phyloP scores from a whole-genome alignment of 805 yeast genomes.

The Wickerhamomyces hampshirensis region DNA sequence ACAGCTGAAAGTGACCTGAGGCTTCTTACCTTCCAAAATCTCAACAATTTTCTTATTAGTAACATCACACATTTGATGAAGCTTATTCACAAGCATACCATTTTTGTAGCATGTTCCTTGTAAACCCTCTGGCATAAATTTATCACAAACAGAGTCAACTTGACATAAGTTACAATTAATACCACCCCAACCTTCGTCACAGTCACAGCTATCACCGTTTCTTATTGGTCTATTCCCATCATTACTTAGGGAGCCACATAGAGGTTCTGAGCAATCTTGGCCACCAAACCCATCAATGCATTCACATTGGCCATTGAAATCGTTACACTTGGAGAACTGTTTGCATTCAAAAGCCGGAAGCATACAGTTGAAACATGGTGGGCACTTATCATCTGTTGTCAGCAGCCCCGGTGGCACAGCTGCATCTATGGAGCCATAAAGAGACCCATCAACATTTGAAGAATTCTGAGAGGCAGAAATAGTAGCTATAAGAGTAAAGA shows the following conservation, averaged over 20 bases:
- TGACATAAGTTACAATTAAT: slow-evolving; percentile 89
- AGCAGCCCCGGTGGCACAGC: neutral
- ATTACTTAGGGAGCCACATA: slow-evolving; percentile 75
- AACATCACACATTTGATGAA: slow-evolving; percentile 92
- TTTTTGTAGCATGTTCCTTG: slow-evolving; percentile 85
- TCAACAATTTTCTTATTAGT: slow-evolving; percentile 83
- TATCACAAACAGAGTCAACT: slow-evolving; percentile 69
- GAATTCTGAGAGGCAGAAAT: no score
- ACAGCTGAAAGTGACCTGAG: slow-evolving; percentile 92
- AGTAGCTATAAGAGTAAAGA: no score
- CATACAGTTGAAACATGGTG: slow-evolving; percentile 94
- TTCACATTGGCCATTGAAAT: slow-evolving; percentile 85
- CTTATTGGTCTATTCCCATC: slow-evolving; percentile 64
- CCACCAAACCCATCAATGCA: slow-evolving; percentile 95
- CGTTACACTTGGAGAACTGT: slow-evolving; percentile 86
- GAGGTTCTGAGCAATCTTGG: slow-evolving; percentile 81
- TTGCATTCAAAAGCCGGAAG: slow-evolving; percentile 85
- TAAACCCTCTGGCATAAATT: slow-evolving; percentile 81
- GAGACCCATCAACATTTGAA: no score
- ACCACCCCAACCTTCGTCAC: slow-evolving; percentile 89
- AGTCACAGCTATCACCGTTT: slow-evolving; percentile 49
- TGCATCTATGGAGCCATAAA: slow-evolving; percentile 6
- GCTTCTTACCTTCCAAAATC: slow-evolving; percentile 72
- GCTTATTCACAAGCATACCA: slow-evolving; percentile 75
- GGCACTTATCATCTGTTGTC: slow-evolving; percentile 43